Evolutionary conservation across 495 filamentous ascomycete genomes (phyloP), one percentile per base, ranked within the genome.

Genomic region (Annulohypoxylon maeteangense): DNA sequence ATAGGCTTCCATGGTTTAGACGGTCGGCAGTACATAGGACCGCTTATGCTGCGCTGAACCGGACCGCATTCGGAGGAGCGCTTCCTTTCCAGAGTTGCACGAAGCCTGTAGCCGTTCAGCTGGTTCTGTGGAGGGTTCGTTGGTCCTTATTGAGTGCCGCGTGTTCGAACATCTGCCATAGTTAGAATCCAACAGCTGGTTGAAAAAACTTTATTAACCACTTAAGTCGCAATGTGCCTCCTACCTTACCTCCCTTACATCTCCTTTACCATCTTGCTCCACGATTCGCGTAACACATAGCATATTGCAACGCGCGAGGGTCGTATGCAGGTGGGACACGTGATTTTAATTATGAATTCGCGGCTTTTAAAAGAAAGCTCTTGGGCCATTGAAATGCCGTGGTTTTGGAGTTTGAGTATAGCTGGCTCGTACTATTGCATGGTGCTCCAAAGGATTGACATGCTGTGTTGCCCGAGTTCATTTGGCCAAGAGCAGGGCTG

Each of bases 101-200:
- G 42, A 77, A 67, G 65, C 67, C 63, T 57, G 67, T 75, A 66
- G 60, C 72, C 67, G 68, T 75, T 68, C 70, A 73, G 72, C 67
- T 77, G 67, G 48, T 44, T 56, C 51, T 34, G 14, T 29, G 67
- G 25, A 34, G 44, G 47, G 34, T 40, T 40, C 12, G 51, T 31
- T 34, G 31, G 38, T 65, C 53, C 12, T 54, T 7, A 32, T 59
- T 38, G 45, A 50, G 59, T 61, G 40, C n/a, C 44, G 32, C 16
- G 22, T 23, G 29, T 48, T 58, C 25, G 65, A 65, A 48, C 27
- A 54, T 38, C 20, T 22, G 16, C 47, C 32, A 22, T 29, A 62
- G 64, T 18, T 56, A 65, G 31, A 4, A 45, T 55, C 48, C 18
- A 62, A 58, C 56, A 62, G 36, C 45, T 61, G 60, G 20, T 53